phyloP scores from a whole-genome alignment of 2,329 filamentous ascomycete species.

The Penicillium polonicum region DNA sequence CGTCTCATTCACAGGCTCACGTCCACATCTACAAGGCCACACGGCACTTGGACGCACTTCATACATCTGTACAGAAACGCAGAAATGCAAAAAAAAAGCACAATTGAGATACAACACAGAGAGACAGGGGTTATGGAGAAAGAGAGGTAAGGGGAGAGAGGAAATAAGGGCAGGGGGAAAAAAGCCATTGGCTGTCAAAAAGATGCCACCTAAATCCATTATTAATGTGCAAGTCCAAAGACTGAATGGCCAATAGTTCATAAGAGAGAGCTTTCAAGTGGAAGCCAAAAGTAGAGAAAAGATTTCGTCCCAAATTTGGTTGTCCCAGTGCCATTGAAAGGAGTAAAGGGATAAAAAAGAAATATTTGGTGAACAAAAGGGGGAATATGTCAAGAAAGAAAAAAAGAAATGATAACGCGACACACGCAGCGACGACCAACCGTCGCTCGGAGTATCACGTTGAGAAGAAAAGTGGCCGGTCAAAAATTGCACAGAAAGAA shows the following conservation, averaged over 20 bases:
- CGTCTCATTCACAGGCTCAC: constrained; percentile 19
- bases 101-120: not conserved
- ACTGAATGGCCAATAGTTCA: constrained; percentile 18
- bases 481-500: constrained; percentile 26
- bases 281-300: constrained; percentile 14
- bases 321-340: constrained; percentile 23
- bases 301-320: constrained; percentile 22
- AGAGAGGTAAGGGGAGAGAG: constrained; percentile 5
- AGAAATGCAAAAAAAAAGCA: constrained; percentile 6
- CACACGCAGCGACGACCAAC: constrained; percentile 13
- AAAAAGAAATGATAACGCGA: constrained; percentile 22
- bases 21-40: constrained; percentile 9
- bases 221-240: constrained; percentile 20
- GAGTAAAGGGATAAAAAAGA: constrained; percentile 16
- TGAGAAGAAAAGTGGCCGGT: constrained; percentile 22
- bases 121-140: constrained; percentile 1
- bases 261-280: constrained; percentile 16
- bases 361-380: constrained; percentile 32
- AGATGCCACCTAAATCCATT: constrained; percentile 22
- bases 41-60: constrained; percentile 6
- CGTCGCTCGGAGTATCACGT: constrained; percentile 24
- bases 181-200: constrained; percentile 17
- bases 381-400: constrained; percentile 36
- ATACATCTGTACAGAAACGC: constrained; percentile 22
- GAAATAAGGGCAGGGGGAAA: constrained; percentile 9